Conservation (phyloP, 495 filamentous ascomycete species). For the Neurospora sp. region DNA sequence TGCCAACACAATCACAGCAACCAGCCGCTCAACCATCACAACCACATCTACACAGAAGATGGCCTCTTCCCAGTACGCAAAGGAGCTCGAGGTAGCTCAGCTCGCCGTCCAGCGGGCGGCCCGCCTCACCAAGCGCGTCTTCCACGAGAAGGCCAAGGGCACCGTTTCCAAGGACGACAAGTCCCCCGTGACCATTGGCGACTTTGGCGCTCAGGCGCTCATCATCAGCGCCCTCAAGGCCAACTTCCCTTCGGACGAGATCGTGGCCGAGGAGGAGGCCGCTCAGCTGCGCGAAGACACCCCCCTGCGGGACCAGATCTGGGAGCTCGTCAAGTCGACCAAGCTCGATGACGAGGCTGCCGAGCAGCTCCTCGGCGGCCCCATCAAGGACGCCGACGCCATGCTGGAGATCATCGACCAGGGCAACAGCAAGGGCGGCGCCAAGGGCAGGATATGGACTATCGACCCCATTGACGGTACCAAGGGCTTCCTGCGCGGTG, state of each 20-base stretch:
- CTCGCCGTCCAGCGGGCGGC: constrained; percentile 86
- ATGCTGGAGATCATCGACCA: constrained; percentile 84
- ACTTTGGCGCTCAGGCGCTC: constrained; percentile 94
- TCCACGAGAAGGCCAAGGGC: constrained; percentile 84
- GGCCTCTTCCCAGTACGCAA: constrained; percentile 43
- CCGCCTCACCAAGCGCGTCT: constrained; percentile 85
- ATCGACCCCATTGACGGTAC: constrained; percentile 97
- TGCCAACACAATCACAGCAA: background rate
- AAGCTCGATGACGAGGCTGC: constrained; percentile 58
- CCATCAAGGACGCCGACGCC: constrained; percentile 53
- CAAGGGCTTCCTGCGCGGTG: constrained; percentile 92
- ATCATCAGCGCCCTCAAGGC: constrained; percentile 82
- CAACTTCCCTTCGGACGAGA: constrained; percentile 83
- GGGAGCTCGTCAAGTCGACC: constrained; percentile 65
- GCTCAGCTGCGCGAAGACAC: constrained; percentile 59
- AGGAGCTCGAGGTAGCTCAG: constrained; percentile 77
- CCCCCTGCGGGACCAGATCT: constrained; percentile 61
- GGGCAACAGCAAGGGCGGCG: constrained; percentile 71
- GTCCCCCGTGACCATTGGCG: constrained; percentile 94
- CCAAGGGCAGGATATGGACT: constrained; percentile 83
- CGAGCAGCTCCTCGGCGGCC: constrained; percentile 51
- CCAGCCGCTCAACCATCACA: background rate
- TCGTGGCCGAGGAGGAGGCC: constrained; percentile 93
- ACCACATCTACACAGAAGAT: constrained; percentile 6
- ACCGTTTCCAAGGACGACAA: constrained; percentile 89